Conservation (phyloP, 148 eudicot species). For the Rhododendron kiyosumense region DNA sequence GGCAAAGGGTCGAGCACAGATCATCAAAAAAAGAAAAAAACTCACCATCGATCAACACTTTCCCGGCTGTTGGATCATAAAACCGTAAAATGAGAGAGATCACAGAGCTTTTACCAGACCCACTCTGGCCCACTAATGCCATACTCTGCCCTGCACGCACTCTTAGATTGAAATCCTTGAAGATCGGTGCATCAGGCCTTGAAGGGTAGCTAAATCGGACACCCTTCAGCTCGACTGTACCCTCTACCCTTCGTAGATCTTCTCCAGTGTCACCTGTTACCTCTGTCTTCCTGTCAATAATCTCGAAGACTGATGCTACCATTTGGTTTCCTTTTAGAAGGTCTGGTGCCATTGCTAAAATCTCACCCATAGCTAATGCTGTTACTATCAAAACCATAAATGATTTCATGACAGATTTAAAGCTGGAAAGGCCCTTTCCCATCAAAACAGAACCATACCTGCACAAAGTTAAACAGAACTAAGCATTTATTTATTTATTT, state of each 20-base stretch:
- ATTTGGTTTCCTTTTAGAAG: slow-evolving; percentile 84
- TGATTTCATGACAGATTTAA: slow-evolving; percentile 86
- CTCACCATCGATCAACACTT: slow-evolving; percentile 82
- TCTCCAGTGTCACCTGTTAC: slow-evolving; percentile 66
- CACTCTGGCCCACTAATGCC: slow-evolving; percentile 97
- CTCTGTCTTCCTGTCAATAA: slow-evolving; percentile 69
- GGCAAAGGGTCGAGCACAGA: neutral
- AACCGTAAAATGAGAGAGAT: slow-evolving; percentile 77
- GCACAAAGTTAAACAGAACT: slow-evolving; percentile 2
- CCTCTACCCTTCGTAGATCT: slow-evolving; percentile 66
- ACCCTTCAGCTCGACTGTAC: slow-evolving; percentile 63
- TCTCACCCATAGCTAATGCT: slow-evolving; percentile 96
- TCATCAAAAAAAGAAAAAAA: neutral
- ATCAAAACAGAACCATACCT: slow-evolving; percentile 95
- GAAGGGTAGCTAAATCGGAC: slow-evolving; percentile 86
- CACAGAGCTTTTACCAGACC: slow-evolving; percentile 95
- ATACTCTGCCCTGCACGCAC: slow-evolving; percentile 76
- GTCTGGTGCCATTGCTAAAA: slow-evolving; percentile 94
- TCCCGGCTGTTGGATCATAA: slow-evolving; percentile 83
- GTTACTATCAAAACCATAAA: slow-evolving; percentile 96
- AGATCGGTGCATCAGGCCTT: slow-evolving; percentile 71
- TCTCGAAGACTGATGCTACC: slow-evolving; percentile 92
- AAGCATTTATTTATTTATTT: neutral
- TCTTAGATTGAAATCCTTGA: slow-evolving; percentile 60
- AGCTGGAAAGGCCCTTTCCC: slow-evolving; percentile 71